Percentiles rank a stretch among this genome's conserved stretches.
Evolutionary conservation across 768 basidiomycete genomes (phyloP).

Genomic region (Rhizopogon roseolus): DNA sequence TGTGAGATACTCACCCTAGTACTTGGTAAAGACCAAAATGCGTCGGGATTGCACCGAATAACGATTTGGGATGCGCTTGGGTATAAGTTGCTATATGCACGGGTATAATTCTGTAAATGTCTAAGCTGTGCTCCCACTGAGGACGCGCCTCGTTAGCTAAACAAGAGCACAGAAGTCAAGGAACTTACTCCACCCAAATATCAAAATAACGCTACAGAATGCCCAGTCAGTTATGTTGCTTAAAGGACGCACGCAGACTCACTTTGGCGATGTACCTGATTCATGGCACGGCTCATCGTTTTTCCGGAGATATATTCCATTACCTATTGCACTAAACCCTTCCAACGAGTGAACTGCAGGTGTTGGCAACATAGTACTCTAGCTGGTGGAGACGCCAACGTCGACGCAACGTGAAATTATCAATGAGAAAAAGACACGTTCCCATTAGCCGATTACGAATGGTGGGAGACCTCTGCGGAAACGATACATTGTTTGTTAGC

Average conservation of each 20-base stretch:
- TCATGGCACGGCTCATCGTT: not conserved
- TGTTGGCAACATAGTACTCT: not conserved
- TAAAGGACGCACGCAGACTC: conserved; percentile 1
- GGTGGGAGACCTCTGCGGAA: too few species aligned
- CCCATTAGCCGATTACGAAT: too few species aligned
- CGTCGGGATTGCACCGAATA: conserved; percentile 16
- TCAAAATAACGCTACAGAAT: conserved; percentile 19
- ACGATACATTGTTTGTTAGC: too few species aligned
- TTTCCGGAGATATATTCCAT: not conserved
- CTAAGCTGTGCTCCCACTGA: conserved; percentile 23
- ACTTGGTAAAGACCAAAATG: conserved; percentile 11
- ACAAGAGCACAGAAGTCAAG: not conserved
- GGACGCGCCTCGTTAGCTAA: not conserved
- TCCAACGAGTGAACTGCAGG: not conserved
- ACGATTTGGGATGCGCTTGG: conserved; percentile 23
- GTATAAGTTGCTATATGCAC: conserved; percentile 19
- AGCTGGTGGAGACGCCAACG: not conserved
- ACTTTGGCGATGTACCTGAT: conserved; percentile 15
- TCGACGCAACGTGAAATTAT: too few species aligned
- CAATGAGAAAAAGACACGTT: not conserved
- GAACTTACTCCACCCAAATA: conserved; percentile 25
- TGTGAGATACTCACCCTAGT: conserved; percentile 8
- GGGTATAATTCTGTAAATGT: conserved; percentile 21
- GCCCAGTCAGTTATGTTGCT: not conserved
- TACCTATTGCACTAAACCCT: not conserved